Percentiles rank a stretch among this genome's conserved stretches.
Conservation (phyloP, 768 basidiomycete species). For the Lentinula sp. region DNA sequence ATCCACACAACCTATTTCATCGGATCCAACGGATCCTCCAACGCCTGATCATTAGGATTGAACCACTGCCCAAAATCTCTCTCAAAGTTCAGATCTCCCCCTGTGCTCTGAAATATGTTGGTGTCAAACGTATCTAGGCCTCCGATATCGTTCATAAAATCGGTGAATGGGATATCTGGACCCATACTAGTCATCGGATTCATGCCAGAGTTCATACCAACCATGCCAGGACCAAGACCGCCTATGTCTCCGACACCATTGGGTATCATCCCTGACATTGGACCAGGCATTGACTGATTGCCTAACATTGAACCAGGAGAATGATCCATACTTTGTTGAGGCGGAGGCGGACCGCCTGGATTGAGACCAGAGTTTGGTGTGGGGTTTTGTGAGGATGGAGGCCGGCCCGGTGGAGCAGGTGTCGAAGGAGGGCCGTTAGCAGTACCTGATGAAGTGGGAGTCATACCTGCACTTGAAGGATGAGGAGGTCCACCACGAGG, state of each 20-base stretch:
- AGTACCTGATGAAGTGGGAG: constrained; percentile 18
- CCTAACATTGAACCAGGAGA: background rate
- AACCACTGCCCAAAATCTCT: constrained; percentile 77
- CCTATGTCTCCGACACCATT: background rate
- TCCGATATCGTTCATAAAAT: constrained; percentile 41
- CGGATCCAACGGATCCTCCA: constrained; percentile 1
- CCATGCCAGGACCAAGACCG: background rate
- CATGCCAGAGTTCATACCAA: background rate
- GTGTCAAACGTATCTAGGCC: constrained; percentile 36
- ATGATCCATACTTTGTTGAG: background rate
- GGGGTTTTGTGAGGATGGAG: constrained; percentile 17
- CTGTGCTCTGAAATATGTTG: constrained; percentile 29
- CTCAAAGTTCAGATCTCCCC: constrained; percentile 58
- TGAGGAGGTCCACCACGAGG: constrained; percentile 30
- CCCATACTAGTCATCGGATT: background rate
- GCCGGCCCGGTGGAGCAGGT: constrained; percentile 1
- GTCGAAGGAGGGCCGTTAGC: constrained; percentile 11
- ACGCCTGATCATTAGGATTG: constrained; percentile 40
- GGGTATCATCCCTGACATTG: background rate
- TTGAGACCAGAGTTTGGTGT: constrained; percentile 7
- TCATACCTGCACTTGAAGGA: constrained; percentile 19
- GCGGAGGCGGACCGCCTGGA: constrained; percentile 5
- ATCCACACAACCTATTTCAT: background rate
- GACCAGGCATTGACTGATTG: background rate
- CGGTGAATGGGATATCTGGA: constrained; percentile 17